These are phyloP conservation scores for Aspergillus eucalypticola DNA, from an alignment of 2,329 filamentous ascomycete species.

Conservation along the genomic window DNA sequence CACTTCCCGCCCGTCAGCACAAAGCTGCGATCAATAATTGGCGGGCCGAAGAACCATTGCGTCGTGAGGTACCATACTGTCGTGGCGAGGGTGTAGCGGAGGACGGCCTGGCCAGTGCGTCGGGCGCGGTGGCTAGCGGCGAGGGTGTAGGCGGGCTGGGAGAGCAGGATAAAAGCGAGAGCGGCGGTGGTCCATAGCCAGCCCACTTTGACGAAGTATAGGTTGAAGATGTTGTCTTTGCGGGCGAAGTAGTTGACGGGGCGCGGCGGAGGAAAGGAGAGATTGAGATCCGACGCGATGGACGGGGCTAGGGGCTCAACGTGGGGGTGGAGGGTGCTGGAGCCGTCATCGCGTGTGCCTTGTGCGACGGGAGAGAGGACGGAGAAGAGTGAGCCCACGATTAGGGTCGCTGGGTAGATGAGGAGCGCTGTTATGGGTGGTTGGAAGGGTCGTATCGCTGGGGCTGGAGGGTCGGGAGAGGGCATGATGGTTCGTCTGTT, in stretches of 20 bases:
- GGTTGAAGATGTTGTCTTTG: slow-evolving; percentile 90
- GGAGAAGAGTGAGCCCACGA: slow-evolving; percentile 80
- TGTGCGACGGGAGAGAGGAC: slow-evolving; percentile 72
- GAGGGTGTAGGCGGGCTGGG: slow-evolving; percentile 61
- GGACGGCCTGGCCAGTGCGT: slow-evolving; percentile 57
- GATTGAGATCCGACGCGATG: slow-evolving; percentile 31
- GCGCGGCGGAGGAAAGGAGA: slow-evolving; percentile 17
- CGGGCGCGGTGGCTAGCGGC: slow-evolving; percentile 46
- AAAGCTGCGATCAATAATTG: slow-evolving; percentile 87
- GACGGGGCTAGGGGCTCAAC: slow-evolving; percentile 44
- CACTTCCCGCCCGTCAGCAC: slow-evolving; percentile 85
- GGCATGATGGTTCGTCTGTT: slow-evolving; percentile 7
- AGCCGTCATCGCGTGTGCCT: slow-evolving; percentile 24
- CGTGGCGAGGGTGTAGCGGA: slow-evolving; percentile 74
- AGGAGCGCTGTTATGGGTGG: slow-evolving; percentile 53
- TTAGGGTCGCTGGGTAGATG: slow-evolving; percentile 74
- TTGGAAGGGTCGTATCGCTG: slow-evolving; percentile 9
- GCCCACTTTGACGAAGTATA: slow-evolving; percentile 89
- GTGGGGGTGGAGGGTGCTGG: slow-evolving; percentile 37
- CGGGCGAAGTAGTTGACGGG: slow-evolving; percentile 77
- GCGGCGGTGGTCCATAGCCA: slow-evolving; percentile 87
- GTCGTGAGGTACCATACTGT: slow-evolving; percentile 81
- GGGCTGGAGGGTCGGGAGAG: slow-evolving; percentile 7
- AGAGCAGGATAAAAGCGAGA: slow-evolving; percentile 68
- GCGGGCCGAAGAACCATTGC: slow-evolving; percentile 94